Conservation (phyloP, 2,329 filamentous ascomycete genomes). For the Biscogniauxia sp. region DNA sequence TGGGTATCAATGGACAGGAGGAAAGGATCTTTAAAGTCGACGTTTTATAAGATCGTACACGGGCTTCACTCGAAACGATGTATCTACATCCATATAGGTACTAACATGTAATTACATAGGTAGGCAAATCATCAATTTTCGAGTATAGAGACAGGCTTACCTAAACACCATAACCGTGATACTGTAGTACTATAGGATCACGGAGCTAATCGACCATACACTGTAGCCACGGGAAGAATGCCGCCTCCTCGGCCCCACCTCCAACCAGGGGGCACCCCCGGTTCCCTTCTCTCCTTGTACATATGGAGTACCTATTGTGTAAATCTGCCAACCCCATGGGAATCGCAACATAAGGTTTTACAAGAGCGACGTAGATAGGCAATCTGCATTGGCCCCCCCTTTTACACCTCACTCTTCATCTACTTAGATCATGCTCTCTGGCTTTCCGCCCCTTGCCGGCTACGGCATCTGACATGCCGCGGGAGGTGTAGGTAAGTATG, state of each 20-base stretch:
- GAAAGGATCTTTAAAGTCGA: too few relatives aligned
- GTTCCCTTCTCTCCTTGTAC: not conserved
- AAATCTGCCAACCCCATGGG: not conserved
- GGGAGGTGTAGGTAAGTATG: too few relatives aligned
- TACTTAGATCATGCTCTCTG: too few relatives aligned
- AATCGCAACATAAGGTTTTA: not conserved
- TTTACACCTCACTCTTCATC: too few relatives aligned
- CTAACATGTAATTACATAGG: not conserved
- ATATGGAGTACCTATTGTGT: too few relatives aligned
- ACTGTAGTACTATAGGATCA: not conserved
- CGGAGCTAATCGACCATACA: not conserved
- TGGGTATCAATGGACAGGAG: too few relatives aligned
- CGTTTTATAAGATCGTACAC: too few relatives aligned
- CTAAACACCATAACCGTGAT: not conserved
- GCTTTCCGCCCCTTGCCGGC: too few relatives aligned
- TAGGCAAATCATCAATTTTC: not conserved
- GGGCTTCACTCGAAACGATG: too few relatives aligned
- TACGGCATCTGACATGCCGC: too few relatives aligned
- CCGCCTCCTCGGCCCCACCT: not conserved
- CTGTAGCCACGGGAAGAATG: not conserved
- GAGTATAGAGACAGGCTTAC: not conserved
- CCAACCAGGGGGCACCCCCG: not conserved
- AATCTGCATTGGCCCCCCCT: too few relatives aligned
- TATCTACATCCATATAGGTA: too few relatives aligned
- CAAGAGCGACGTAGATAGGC: not conserved